Conservation (phyloP, 768 basidiomycete genomes). For the Auricularia sp. region DNA sequence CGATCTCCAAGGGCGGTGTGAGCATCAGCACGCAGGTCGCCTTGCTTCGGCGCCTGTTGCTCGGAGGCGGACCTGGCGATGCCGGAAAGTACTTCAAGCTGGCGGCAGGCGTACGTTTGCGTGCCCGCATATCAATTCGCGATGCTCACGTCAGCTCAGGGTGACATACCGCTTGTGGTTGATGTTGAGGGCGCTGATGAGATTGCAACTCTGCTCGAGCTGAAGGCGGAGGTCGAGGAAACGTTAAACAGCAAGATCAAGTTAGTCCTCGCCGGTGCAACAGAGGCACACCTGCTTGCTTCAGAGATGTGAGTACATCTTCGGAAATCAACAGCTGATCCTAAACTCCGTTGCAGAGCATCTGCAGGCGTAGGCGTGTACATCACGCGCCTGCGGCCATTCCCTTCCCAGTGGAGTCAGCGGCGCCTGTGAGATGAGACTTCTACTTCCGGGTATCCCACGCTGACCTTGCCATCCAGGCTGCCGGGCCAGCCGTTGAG, state of each 20-base stretch:
- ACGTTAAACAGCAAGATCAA: slow-evolving; percentile 43
- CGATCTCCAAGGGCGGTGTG: slow-evolving; percentile 28
- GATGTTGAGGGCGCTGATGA: slow-evolving; percentile 60
- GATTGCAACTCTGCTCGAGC: slow-evolving; percentile 55
- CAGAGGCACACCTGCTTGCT: slow-evolving; percentile 58
- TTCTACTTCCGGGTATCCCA: background rate
- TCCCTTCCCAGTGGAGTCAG: slow-evolving; percentile 25
- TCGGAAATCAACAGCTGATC: fast-evolving
- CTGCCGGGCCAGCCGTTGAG: slow-evolving; percentile 29
- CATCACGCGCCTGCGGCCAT: slow-evolving; percentile 24
- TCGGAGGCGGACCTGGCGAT: slow-evolving; percentile 28
- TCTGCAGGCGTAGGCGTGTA: slow-evolving; percentile 27
- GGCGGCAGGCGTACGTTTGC: slow-evolving; percentile 37
- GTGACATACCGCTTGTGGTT: slow-evolving; percentile 55
- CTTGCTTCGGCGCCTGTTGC: slow-evolving; percentile 22
- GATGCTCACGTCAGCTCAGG: slow-evolving; percentile 26
- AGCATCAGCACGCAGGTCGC: slow-evolving; percentile 29
- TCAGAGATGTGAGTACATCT: slow-evolving; percentile 40
- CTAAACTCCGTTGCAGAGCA: background rate
- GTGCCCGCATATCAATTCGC: background rate
- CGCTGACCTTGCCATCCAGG: background rate
- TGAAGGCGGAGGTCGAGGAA: slow-evolving; percentile 60
- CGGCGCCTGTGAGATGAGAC: slow-evolving; percentile 15
- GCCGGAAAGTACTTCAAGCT: slow-evolving; percentile 46
- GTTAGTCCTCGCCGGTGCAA: slow-evolving; percentile 52